Percentiles rank a stretch among this genome's conserved stretches.
Conservation (phyloP, 768 basidiomycete genomes). For the Trametes cingulata region DNA sequence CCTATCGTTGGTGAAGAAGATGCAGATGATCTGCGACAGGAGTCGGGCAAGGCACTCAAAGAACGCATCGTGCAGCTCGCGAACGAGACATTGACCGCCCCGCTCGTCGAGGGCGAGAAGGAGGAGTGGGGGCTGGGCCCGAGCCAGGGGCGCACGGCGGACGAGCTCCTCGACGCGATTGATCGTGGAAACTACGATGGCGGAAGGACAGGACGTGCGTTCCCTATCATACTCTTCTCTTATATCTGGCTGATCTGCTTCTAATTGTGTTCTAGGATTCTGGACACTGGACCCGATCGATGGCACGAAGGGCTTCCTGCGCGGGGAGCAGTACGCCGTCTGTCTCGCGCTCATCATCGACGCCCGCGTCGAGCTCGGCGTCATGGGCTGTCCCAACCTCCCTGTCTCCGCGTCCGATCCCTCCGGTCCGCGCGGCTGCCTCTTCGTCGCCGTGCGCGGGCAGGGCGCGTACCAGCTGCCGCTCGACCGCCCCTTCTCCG, state of each 20-base stretch:
- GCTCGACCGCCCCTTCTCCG: constrained; percentile 49
- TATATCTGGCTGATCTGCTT: background rate
- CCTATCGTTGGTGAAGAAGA: constrained; percentile 96
- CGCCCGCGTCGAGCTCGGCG: constrained; percentile 52
- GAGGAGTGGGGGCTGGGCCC: constrained; percentile 74
- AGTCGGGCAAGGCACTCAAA: constrained; percentile 45
- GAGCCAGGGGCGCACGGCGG: constrained; percentile 49
- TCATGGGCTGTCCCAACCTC: constrained; percentile 81
- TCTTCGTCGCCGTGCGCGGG: constrained; percentile 86
- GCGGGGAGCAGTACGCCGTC: constrained; percentile 62
- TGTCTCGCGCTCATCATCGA: constrained; percentile 57
- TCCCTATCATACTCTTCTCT: background rate
- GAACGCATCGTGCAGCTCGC: constrained; percentile 79
- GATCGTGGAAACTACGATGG: constrained; percentile 80
- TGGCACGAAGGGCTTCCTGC: constrained; percentile 62
- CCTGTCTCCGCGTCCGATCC: constrained; percentile 55
- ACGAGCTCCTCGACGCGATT: constrained; percentile 78
- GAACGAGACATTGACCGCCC: constrained; percentile 68
- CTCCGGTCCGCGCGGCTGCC: constrained; percentile 66
- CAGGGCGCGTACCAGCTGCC: constrained; percentile 79
- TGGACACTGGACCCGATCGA: constrained; percentile 57
- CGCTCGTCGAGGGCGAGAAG: constrained; percentile 56
- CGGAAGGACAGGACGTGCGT: constrained; percentile 71
- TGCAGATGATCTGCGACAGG: constrained; percentile 69
- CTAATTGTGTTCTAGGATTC: constrained; percentile 27